Evolutionary conservation across 805 yeast genomes (phyloP), one percentile per base, ranked within the genome.

Genomic region (Saccharomyces jurei): DNA sequence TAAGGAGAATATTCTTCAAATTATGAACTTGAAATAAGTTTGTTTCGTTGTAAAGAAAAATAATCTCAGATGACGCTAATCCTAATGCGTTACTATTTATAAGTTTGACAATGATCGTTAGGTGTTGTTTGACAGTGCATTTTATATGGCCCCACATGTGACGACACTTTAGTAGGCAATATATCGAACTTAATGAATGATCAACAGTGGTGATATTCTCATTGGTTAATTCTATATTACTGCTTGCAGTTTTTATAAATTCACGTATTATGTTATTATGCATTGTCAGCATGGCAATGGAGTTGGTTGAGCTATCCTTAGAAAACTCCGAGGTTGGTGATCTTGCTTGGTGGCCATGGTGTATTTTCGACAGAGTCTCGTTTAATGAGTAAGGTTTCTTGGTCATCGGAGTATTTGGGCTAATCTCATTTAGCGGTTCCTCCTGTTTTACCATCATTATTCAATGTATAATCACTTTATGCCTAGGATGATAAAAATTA

Each of bases 391-490:
- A 17, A 17, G 22, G 17, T 4, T 36, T 36, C 9, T 17, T 36
- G 4, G 44, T 17, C 44, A 36, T 29, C 8, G 63, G 62, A 9
- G 62, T 59, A 50, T 65, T 65, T 52, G 61, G 49, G 52, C 61
- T 61, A 21, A 65, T 50, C 50, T 65, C 69, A 55, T 54, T 58
- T 50, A 65, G 53, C 31, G 66, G 66, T 27, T 62, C 68, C 41
- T 65, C 63, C 25, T 50, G 53, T 49, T 54, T 60, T 13, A 59
- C 54, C 66, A 63, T 65, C 36, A 28, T 47, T 36, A 22, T n/a
- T 48, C 17, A 44, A 6, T 36, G 8, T 36, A 17, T 17, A 36
- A 21, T 17, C 13, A n/a, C 44, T 36, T 36, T 11, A 11, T 17
- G 13, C 41, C 25, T 21, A 21, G 44, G 8, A 6, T 17, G 6